Evolutionary conservation across 202 grass and related monocot genomes (phyloP).

Genomic region (Bolboschoenoplectus hybrid): DNA sequence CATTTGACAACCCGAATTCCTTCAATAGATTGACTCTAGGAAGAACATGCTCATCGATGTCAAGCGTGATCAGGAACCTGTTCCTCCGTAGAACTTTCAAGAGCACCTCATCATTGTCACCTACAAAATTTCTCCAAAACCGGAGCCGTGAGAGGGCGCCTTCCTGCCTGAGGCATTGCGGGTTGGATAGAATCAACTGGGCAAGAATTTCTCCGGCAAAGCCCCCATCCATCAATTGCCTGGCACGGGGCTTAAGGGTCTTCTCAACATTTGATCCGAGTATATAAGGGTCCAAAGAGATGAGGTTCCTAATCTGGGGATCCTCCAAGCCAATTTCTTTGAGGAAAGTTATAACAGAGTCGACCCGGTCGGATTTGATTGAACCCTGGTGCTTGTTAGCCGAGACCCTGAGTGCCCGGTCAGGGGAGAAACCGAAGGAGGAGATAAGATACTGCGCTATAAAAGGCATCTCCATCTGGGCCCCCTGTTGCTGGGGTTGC

Average conservation of each 20-base stretch:
- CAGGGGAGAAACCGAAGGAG: not conserved
- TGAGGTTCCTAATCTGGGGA: conserved; percentile 39
- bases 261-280: conserved; percentile 49
- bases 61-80: not conserved
- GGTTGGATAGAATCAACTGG: conserved; percentile 46
- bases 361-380: not conserved
- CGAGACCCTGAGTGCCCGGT: not conserved
- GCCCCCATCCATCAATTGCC: conserved; percentile 42
- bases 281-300: conserved; percentile 42
- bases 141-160: conserved; percentile 10
- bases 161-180: conserved; percentile 51
- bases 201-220: conserved; percentile 48
- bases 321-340: conserved; percentile 38
- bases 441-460: not conserved
- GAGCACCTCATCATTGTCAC: not conserved
- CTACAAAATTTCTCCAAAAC: not conserved
- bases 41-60: not conserved
- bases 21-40: not conserved
- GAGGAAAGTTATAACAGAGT: not conserved
- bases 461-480: not conserved
- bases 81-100: conserved; percentile 22
- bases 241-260: conserved; percentile 45
- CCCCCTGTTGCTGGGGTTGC: not conserved
- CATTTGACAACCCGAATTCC: not conserved
- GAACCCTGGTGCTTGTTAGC: not conserved